A percentile compares a stretch with the other conserved stretches of the same genome.
phyloP scores from a whole-genome alignment of 2,329 filamentous ascomycete species.

The Penicillium sclerotigenum region DNA sequence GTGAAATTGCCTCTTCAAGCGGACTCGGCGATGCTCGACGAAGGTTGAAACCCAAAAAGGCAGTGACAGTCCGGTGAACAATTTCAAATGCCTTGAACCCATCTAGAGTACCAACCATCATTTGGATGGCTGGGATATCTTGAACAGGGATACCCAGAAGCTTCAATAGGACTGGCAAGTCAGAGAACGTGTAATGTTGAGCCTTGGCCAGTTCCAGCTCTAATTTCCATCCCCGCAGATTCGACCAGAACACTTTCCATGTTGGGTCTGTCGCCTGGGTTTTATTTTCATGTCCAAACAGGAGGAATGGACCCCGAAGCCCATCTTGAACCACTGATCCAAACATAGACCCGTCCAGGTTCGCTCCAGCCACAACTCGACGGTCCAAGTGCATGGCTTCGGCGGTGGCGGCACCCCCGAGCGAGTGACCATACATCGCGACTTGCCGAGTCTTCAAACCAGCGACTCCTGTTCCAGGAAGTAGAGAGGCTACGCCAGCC shows the following conservation, averaged over 20 bases:
- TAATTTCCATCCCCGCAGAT: conserved; percentile 16
- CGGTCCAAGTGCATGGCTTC: conserved; percentile 15
- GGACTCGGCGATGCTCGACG: not conserved
- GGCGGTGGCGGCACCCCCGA: conserved; percentile 23
- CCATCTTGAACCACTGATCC: conserved; percentile 13
- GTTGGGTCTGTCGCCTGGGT: conserved; percentile 14
- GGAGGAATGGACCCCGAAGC: conserved; percentile 12
- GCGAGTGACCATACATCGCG: conserved; percentile 22
- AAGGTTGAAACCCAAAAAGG: not conserved
- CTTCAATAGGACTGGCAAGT: conserved; percentile 23
- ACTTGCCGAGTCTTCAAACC: not conserved
- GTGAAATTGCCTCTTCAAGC: not conserved
- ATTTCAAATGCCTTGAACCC: not conserved
- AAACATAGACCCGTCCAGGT: conserved; percentile 19
- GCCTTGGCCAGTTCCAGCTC: conserved; percentile 15
- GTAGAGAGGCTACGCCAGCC: conserved; percentile 1
- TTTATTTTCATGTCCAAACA: conserved; percentile 16
- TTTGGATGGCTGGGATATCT: not conserved
- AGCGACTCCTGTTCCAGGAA: not conserved
- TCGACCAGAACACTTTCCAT: conserved; percentile 13
- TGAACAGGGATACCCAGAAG: not conserved
- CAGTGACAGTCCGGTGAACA: not conserved
- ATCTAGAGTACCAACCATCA: not conserved
- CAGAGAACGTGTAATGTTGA: conserved; percentile 18
- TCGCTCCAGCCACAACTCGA: conserved; percentile 19